Percentiles rank a stretch among this genome's conserved stretches.
These are phyloP conservation scores for Sordariomycetes sp. DNA, from an alignment of 2,329 filamentous ascomycete species.

Conservation along the genomic window DNA sequence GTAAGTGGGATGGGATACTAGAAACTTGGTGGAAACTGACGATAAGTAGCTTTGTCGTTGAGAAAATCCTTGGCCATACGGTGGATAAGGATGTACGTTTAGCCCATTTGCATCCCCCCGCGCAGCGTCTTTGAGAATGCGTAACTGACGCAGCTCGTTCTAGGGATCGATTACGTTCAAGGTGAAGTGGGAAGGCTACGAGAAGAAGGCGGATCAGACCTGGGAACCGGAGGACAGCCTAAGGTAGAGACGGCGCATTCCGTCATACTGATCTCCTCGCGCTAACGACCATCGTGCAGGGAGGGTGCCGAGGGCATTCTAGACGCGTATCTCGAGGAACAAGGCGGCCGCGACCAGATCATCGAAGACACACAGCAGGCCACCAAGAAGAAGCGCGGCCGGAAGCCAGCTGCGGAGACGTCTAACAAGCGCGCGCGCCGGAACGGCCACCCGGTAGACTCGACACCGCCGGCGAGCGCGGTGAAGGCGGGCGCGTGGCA, in stretches of 20 bases:
- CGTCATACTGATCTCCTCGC: not conserved
- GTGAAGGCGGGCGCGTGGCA: conserved; percentile 37
- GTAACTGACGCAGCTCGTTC: conserved; percentile 1
- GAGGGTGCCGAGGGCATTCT: conserved; percentile 51
- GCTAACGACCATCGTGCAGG: conserved; percentile 18
- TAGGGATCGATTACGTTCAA: conserved; percentile 48
- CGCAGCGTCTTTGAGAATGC: not conserved
- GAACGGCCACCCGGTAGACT: conserved; percentile 35
- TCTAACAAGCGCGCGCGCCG: conserved; percentile 25
- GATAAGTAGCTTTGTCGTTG: conserved; percentile 54
- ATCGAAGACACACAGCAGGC: conserved; percentile 39
- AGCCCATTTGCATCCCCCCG: not conserved
- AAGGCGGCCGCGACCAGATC: conserved; percentile 53
- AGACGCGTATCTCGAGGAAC: conserved; percentile 48
- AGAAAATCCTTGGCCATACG: conserved; percentile 59
- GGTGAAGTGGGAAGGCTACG: conserved; percentile 76
- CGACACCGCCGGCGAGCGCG: conserved; percentile 34
- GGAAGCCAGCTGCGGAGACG: conserved; percentile 26
- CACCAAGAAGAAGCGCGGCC: conserved; percentile 47
- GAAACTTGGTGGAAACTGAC: not conserved
- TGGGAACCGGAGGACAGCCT: conserved; percentile 74
- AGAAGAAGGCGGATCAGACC: conserved; percentile 58
- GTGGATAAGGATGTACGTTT: conserved; percentile 41
- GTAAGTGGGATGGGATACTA: conserved; percentile 15
- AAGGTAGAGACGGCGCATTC: conserved; percentile 21